These are phyloP conservation scores for Exsudoporus frostii DNA, from an alignment of 768 basidiomycete species.

Conservation along the genomic window DNA sequence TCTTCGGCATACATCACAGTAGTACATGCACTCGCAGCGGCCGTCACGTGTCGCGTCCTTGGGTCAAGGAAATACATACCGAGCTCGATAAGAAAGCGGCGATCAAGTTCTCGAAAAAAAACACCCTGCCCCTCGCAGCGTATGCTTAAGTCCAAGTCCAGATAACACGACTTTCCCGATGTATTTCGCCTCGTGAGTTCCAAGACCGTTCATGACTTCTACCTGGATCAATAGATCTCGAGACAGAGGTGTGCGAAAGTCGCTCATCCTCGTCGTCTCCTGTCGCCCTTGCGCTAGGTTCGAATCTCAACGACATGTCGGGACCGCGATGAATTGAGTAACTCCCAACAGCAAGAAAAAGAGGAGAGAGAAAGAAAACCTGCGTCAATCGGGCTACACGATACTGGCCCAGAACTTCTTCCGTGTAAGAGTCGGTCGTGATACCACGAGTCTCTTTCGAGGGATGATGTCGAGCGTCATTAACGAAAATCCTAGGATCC, in stretches of 20 bases:
- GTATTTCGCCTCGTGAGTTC: background rate
- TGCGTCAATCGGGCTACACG: no score
- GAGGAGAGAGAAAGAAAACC: no score
- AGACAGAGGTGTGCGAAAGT: background rate
- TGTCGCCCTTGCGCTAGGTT: constrained; percentile 78
- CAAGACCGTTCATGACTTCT: background rate
- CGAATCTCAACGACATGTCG: constrained; percentile 90
- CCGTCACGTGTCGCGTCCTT: constrained; percentile 48
- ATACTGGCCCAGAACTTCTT: no score
- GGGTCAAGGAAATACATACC: no score
- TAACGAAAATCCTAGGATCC: no score
- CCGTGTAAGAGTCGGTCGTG: no score
- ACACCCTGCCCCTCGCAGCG: constrained; percentile 64
- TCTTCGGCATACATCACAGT: no score
- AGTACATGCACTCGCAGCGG: constrained; percentile 63
- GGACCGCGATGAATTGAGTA: no score
- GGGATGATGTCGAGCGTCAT: no score
- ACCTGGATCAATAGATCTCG: background rate
- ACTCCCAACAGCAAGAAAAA: no score
- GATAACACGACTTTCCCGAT: constrained; percentile 43
- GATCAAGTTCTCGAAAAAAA: constrained; percentile 67
- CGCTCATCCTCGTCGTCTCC: constrained; percentile 1
- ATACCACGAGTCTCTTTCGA: no score
- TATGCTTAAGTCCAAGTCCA: constrained; percentile 65
- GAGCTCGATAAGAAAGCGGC: no score